phyloP scores from a whole-genome alignment of 495 filamentous ascomycete species.

The Amorphotheca resinae region DNA sequence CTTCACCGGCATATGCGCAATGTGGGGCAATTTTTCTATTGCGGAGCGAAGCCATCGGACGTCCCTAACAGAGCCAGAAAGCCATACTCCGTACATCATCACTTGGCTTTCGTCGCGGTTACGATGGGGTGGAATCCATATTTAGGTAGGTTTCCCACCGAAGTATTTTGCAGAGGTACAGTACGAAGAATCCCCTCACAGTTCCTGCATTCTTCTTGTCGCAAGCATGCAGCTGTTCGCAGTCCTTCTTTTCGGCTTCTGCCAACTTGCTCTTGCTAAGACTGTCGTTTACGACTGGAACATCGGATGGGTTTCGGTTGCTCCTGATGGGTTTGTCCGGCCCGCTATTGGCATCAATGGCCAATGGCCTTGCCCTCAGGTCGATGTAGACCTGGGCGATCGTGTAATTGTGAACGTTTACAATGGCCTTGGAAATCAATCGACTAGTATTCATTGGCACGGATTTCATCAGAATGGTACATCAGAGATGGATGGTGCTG shows the following conservation, averaged over 20 bases:
- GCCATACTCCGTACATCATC: too few relatives aligned
- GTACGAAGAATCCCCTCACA: too few relatives aligned
- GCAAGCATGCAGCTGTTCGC: too few relatives aligned
- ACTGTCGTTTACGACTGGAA: conserved; percentile 53
- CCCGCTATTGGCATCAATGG: conserved; percentile 71
- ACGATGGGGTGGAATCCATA: too few relatives aligned
- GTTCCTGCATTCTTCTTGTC: too few relatives aligned
- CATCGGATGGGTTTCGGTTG: conserved; percentile 56
- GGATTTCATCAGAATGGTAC: conserved; percentile 63
- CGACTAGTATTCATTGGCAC: conserved; percentile 69
- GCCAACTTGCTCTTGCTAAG: conserved; percentile 31
- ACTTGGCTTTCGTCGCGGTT: too few relatives aligned
- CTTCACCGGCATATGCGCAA: too few relatives aligned
- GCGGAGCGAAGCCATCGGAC: too few relatives aligned
- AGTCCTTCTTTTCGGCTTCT: neutral
- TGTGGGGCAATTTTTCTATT: too few relatives aligned
- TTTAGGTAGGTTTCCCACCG: too few relatives aligned
- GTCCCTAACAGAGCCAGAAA: too few relatives aligned
- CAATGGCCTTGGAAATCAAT: conserved; percentile 63
- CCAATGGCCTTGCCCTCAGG: conserved; percentile 57
- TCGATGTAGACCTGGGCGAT: conserved; percentile 66
- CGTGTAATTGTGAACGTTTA: conserved; percentile 53
- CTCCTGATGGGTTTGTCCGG: conserved; percentile 56
- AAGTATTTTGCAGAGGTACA: too few relatives aligned
- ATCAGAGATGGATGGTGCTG: conserved; percentile 62